Evolutionary conservation across 345 rosid species (phyloP).

Genomic region (Eucalyptus albens): DNA sequence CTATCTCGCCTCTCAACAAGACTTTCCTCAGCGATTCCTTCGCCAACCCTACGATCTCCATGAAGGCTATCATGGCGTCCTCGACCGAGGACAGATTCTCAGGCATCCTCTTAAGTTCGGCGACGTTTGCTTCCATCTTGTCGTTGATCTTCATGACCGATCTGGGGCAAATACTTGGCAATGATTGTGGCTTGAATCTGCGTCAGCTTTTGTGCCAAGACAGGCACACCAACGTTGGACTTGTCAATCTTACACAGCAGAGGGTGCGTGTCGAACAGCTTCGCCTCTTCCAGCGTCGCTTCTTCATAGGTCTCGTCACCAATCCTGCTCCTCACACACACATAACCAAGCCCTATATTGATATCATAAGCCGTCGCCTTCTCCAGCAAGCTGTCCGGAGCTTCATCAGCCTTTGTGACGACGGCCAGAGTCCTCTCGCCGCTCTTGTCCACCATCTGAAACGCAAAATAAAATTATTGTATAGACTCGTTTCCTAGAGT

Average conservation of each 20-base stretch:
- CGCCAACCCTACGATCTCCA: conserved; percentile 17
- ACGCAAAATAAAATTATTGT: neutral
- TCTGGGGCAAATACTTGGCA: conserved; percentile 13
- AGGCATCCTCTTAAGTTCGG: conserved; percentile 12
- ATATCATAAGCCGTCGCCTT: conserved; percentile 36
- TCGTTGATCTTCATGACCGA: conserved; percentile 5
- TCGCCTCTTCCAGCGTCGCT: conserved; percentile 8
- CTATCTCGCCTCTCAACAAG: conserved; percentile 23
- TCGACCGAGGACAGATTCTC: neutral
- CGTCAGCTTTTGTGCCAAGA: conserved; percentile 11
- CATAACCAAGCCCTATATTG: conserved; percentile 29
- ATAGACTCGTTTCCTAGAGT: neutral
- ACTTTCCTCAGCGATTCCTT: conserved; percentile 28
- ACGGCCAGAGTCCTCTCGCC: conserved; percentile 38
- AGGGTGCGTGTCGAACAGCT: neutral
- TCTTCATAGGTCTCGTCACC: conserved; percentile 18
- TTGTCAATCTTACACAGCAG: conserved; percentile 15
- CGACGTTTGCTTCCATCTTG: neutral
- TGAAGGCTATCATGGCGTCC: conserved; percentile 24
- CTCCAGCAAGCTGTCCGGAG: conserved; percentile 34
- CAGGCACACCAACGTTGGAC: conserved; percentile 16
- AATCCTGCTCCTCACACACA: conserved; percentile 29
- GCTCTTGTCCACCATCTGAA: conserved; percentile 13
- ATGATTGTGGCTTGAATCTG: conserved; percentile 16
- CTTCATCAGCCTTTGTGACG: conserved; percentile 34